phyloP scores from a whole-genome alignment of 2,329 filamentous ascomycete genomes.

The Aspergillus amoenus region DNA sequence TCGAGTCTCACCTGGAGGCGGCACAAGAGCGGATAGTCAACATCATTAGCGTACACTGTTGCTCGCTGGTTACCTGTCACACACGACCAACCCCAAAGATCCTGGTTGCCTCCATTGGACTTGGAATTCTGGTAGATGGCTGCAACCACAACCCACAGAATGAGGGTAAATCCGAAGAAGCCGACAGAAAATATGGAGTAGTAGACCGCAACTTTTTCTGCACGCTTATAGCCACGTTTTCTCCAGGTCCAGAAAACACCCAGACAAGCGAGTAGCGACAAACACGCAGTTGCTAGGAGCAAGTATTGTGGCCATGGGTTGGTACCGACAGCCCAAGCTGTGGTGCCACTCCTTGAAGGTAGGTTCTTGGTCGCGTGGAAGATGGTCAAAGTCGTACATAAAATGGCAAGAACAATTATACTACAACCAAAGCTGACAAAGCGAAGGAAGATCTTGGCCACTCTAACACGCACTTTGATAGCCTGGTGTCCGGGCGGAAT shows the following conservation, averaged over 20 bases:
- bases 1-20: constrained; percentile 67
- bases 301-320: constrained; percentile 87
- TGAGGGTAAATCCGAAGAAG: constrained; percentile 89
- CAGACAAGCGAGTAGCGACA: constrained; percentile 78
- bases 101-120: constrained; percentile 71
- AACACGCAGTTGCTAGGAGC: constrained; percentile 72
- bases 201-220: constrained; percentile 91
- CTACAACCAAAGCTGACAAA: constrained; percentile 96
- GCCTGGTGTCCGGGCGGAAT: constrained; percentile 55
- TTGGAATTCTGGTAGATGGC: constrained; percentile 78
- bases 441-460: constrained; percentile 94
- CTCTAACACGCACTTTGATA: constrained; percentile 84
- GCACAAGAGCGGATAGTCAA: constrained; percentile 89
- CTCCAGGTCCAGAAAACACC: constrained; percentile 82
- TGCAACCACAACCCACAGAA: constrained; percentile 89
- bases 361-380: constrained; percentile 84
- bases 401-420: constrained; percentile 87
- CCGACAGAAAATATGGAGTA: constrained; percentile 91
- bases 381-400: constrained; percentile 83
- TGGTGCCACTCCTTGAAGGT: constrained; percentile 73
- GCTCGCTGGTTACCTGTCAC: constrained; percentile 74
- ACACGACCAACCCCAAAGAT: constrained; percentile 99
- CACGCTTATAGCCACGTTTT: constrained; percentile 80
- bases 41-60: constrained; percentile 72
- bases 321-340: constrained; percentile 78